Evolutionary conservation across 805 yeast species (phyloP), one percentile per base, ranked within the genome.

Genomic region (Wickerhamiella brachini): DNA sequence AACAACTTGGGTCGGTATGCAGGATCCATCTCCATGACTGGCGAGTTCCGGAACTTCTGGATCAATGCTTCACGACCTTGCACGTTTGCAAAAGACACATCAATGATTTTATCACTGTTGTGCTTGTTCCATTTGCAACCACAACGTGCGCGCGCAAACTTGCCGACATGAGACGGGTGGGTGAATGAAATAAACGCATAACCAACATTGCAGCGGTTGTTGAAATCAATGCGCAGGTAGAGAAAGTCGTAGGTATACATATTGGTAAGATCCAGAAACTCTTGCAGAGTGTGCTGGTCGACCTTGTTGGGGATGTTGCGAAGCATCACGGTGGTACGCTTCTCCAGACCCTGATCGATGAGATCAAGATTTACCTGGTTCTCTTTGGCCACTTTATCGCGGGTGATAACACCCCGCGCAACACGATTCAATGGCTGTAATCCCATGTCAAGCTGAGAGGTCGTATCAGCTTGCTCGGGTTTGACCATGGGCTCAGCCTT

Each of bases 281-380:
- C 67, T 54, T 76, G 72, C 42, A 77, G 66, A 56, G 70, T 68
- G 34, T 67, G 63, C 54, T 73, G 77, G 45, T 64, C 71, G 29
- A 75, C 68, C 57, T 74, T 75, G 59, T 76, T 77, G 29, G 80
- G 80, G 44, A 76, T 75, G 53, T 76, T 76, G 50, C 77, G 68
- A 34, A 76, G 67, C 80, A 76, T 75, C 41, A 76, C 58, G 0
- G 80, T 76, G 9, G 70, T 71, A 39, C 80, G 64, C 38, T 65
- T 63, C 53, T 76, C 80, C 2, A 13, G 13, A 0, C 77, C 77
- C 3, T 56, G 49, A 13, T 64, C 61, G 47, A 75, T 74, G n/a
- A 66, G 63, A 4, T 57, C 61, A 21, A 75, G 61, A 53, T 72
- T 69, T 22, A 74, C 71, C 41, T 59, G 61, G 50, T 73, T 71